Evolutionary conservation across 2,329 filamentous ascomycete species (phyloP).

Genomic region (Beauveria bassiana): DNA sequence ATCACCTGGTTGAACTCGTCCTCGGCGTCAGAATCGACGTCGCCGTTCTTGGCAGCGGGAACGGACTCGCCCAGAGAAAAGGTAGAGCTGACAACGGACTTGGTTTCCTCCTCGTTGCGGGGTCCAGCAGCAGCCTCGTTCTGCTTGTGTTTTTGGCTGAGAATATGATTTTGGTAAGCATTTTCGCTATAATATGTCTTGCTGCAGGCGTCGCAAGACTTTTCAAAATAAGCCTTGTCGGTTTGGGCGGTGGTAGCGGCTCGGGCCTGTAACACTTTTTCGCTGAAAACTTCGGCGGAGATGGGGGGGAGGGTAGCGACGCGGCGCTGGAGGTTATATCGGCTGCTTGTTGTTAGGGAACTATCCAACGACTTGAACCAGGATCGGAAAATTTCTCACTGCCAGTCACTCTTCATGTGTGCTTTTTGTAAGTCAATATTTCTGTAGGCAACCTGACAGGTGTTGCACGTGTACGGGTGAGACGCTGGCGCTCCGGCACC

Average conservation of each 20-base stretch:
- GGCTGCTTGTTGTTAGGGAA: slow-evolving; percentile 38
- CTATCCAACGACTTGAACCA: neutral
- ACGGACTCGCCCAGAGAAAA: slow-evolving; percentile 84
- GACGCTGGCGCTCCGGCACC: slow-evolving; percentile 35
- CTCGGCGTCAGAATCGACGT: slow-evolving; percentile 60
- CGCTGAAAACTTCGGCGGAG: slow-evolving; percentile 84
- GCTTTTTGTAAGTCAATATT: slow-evolving; percentile 86
- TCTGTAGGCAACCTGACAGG: slow-evolving; percentile 93
- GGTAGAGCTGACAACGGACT: slow-evolving; percentile 81
- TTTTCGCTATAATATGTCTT: slow-evolving; percentile 97
- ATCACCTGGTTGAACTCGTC: slow-evolving; percentile 72
- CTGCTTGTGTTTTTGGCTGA: slow-evolving; percentile 77
- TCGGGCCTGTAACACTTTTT: slow-evolving; percentile 89
- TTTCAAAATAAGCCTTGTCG: slow-evolving; percentile 83
- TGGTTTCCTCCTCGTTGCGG: slow-evolving; percentile 56
- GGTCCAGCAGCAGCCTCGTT: slow-evolving; percentile 41
- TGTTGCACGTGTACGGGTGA: slow-evolving; percentile 97
- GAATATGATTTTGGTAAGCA: slow-evolving; percentile 86
- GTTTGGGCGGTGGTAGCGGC: slow-evolving; percentile 77
- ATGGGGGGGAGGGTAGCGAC: slow-evolving; percentile 87
- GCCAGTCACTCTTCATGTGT: slow-evolving; percentile 99
- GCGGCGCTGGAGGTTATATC: slow-evolving; percentile 93
- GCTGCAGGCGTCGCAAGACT: slow-evolving; percentile 70
- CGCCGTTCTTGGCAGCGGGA: slow-evolving; percentile 33
- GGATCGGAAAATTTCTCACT: slow-evolving; percentile 52